Base-by-base conservation (phyloP, 2,329 filamentous ascomycete genomes). In the Leptosphaerulina australis region DNA sequence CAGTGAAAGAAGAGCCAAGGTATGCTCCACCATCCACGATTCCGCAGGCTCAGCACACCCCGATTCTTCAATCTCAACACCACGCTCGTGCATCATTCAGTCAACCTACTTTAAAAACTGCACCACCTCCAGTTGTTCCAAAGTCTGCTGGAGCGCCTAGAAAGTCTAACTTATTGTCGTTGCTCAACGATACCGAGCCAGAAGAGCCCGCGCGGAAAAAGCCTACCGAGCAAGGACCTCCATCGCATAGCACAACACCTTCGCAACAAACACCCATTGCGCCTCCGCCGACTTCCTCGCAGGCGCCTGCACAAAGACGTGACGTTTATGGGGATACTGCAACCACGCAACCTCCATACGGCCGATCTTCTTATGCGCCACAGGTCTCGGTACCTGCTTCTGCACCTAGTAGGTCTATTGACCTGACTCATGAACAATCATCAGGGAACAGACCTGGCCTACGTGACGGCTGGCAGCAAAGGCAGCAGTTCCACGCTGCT, bases 161-260 rank as follows among this genome's bases (percentile, higher is more conserved):
- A 34, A 73, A 69, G 44, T 73, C 71, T 5, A 74, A 73, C 39
- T 29, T 75, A 11, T 59, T 73, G 45, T 72, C 69, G 3, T 44
- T 75, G 12, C 63, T 75, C 11, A 75, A 75, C 46, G 69, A 70
- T 21, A 53, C 67, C n/a, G 68, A 71, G 43, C 66, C 69, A 5
- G 69, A 71, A 34, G 69, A 71, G 52, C 67, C 69, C 12, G 61
- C 60, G 43, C 62, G 63, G 3, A 72, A 70, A 56, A 72, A 69
- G 36, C 59, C 63, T n/a, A 55, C 39, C 33, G 69, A 73, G 14
- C 66, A 63, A 48, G 63, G 58, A n/a, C 53, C 66, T 20, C 54
- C 66, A 15, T 71, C 70, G 5, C 70, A 73, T 29, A 69, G 59
- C 29, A 61, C 67, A 24, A 73, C 70, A 4, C 70, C 70, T 24